Base-by-base conservation (phyloP, 306 rosid genomes). In the Castanea sativa region DNA sequence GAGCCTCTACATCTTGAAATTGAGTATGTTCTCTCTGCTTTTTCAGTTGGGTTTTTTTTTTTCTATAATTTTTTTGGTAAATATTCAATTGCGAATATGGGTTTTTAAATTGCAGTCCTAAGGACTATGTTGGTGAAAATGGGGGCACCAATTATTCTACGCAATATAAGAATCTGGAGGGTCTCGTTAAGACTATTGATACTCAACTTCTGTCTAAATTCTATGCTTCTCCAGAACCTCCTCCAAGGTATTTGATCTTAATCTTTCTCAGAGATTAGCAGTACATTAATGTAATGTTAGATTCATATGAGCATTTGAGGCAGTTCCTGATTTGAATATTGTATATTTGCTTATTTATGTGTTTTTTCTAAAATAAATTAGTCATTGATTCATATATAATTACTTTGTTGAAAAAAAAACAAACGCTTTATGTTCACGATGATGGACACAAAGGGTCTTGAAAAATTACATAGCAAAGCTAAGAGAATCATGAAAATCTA, bases 131-230 rank as follows among this genome's bases (percentile, higher is more conserved):
- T 67, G 87, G 81, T 45, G 93, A 85, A 43, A 78, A 84, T 56
- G 89, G 89, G 60, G 88, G 89, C 23, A 80, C 63, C 80, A 95
- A 93, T 83, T 93, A 83, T 82, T 77, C 89, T 61, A 80, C 88
- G 4, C 98, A 89, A 57, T 95, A 81, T 76, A 93, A 88, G 87
- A 87, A 93, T 85, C 84, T 95, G 82, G 96, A 83, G 21, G 89
- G 81, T 69, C 83, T 93, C 29, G 96, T 95, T 58, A 85, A 85
- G 77, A 87, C 55, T 30, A 71, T 93, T 69, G 82, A 89, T 35
- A 19, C 52, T 20, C 79, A 77, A 65, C 82, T 93, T 63, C 68
- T 95, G 83, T 90, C 93, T 72, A 90, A 87, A 68, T 74, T 91
- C 32, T 86, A 82, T 35, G 92, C 79, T 69, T 80, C 91, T 73